Base-by-base conservation (phyloP, 1,284 basidiomycete species). In the Trametes pubescens region DNA sequence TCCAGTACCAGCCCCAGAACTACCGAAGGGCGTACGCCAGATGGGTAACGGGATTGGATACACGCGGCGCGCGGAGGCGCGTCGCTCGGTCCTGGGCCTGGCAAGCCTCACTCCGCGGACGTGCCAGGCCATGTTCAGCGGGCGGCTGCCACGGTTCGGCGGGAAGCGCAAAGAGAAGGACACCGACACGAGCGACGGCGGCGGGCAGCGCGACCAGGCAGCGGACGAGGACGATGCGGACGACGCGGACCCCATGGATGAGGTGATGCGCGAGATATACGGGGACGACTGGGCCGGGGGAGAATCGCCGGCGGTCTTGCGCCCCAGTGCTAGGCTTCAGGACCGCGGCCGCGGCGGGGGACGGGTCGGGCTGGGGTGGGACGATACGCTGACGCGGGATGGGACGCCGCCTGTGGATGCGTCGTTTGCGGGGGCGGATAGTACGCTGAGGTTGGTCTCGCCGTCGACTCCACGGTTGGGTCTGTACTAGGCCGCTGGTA, bases 11-110 rank as follows among this genome's bases (percentile, higher is more conserved):
- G 57, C 71, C 53, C 65, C 73, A 24, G 35, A 79, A 52, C 72
- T 86, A 6, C 85, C 84, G 0, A 72, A 73, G 21, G 84, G 84
- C 1, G 62, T 86, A 35, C 78, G 82, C 71, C 82, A 84, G 61
- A 83, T 85, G 49, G 85, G 85, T 18, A 79, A 78, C 51, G 85
- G 85, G 11, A 87, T 87, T 55, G 85, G 85, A 2, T 87, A 84
- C 70, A 84, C 79, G 26, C 67, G 67, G n/a, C 67, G 71, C 2
- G 44, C 55, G 7, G 65, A 67, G 11, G 51, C 61, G 5, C 62
- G 64, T 2, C 65, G 68, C n/a, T 59, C 63, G 22, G 65, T 65
- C 51, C 51, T 73, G 49, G 67, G 65, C 11, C 38, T 71, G 40
- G 62, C 70, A 24, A 70, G 66, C 49, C 62, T 73, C 38, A 70